Evolutionary conservation across 2,329 filamentous ascomycete genomes (phyloP), one percentile per base, ranked within the genome.

Genomic region (Aspergillus spinulosporus): DNA sequence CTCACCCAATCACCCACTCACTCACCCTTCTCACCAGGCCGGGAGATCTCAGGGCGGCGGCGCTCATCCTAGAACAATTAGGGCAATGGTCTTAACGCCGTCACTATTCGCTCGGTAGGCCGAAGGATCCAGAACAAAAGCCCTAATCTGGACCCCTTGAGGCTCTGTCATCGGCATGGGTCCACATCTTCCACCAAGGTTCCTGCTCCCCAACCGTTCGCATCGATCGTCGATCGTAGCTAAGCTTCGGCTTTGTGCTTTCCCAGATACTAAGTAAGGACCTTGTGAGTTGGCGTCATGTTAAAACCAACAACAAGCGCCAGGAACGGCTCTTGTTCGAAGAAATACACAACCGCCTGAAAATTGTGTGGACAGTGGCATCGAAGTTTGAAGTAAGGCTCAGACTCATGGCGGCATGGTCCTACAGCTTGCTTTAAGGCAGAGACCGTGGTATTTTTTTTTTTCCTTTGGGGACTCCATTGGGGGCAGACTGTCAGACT

Each of bases 271-370:
- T 1, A 1, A 21, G 21, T 21, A 52, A 45, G 49, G 29, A 52
- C 49, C 49, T 45, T 52, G 49, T 4, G 49, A 31, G 49, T 52
- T 52, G 43, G 49, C 12, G 9, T 7, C 0, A 15, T 36, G 49
- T 40, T 51, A 12, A 37, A 37, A 37, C n/a, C 34, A 37, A 37
- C 34, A 12, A 4, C 9, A 8, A 37, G n/a, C n/a, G 9, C 34
- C 34, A 8, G n/a, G 6, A 12, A 37, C 34, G 4, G 5, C 6
- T 37, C 34, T 12, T 11, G 4, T 37, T 9, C 34, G 7, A 37
- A 12, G 4, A 37, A 21, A 21, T 21, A 21, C 21, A 21, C 21
- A 21, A 21, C 21, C 21, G 21, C 21, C 21, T 21, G 21, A 21
- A 21, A 21, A 21, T 21, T 21, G 21, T 21, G 21, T 21, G 21